phyloP scores from a whole-genome alignment of 2,329 filamentous ascomycete genomes.

The Neonectria punicea region DNA sequence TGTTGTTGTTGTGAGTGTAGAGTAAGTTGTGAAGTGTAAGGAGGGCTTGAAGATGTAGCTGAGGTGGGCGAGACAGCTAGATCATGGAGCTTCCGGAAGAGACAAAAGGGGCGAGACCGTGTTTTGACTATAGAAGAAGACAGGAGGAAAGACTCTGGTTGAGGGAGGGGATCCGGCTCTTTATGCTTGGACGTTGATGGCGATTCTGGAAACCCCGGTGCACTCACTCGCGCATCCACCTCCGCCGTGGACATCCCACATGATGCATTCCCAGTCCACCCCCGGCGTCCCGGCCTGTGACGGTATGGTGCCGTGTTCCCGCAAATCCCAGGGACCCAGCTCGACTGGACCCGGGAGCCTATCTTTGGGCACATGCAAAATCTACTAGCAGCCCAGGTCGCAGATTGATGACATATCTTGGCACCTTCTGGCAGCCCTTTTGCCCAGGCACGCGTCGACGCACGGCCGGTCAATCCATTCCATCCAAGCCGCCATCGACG shows the following conservation, averaged over 20 bases:
- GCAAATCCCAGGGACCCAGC: conserved; percentile 13
- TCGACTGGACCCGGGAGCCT: conserved; percentile 29
- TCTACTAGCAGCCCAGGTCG: conserved; percentile 7
- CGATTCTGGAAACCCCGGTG: conserved; percentile 16
- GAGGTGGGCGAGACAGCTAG: conserved; percentile 40
- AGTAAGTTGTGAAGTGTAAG: too few species aligned
- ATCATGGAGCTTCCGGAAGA: conserved; percentile 23
- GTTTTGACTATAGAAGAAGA: conserved; percentile 32
- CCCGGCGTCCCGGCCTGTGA: conserved; percentile 25
- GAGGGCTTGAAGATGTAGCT: conserved; percentile 29
- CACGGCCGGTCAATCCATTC: conserved; percentile 14
- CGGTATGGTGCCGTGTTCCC: conserved; percentile 13
- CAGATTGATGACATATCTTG: conserved; percentile 27
- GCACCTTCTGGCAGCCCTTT: conserved; percentile 2
- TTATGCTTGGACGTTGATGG: conserved; percentile 39
- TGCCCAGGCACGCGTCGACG: neutral
- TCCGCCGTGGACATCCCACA: conserved; percentile 28
- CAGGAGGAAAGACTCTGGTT: conserved; percentile 8
- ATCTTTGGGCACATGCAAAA: conserved; percentile 37
- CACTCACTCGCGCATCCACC: conserved; percentile 26
- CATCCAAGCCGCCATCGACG: neutral
- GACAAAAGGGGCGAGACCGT: conserved; percentile 26
- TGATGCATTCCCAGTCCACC: conserved; percentile 26
- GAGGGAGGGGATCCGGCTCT: conserved; percentile 42
- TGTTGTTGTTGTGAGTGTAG: neutral